A percentile compares a stretch with the other conserved stretches of the same genome.
These are phyloP conservation scores for Ampelocalamus luodianensis DNA, from an alignment of 176 grass and related monocot genomes.

Conservation along the genomic window DNA sequence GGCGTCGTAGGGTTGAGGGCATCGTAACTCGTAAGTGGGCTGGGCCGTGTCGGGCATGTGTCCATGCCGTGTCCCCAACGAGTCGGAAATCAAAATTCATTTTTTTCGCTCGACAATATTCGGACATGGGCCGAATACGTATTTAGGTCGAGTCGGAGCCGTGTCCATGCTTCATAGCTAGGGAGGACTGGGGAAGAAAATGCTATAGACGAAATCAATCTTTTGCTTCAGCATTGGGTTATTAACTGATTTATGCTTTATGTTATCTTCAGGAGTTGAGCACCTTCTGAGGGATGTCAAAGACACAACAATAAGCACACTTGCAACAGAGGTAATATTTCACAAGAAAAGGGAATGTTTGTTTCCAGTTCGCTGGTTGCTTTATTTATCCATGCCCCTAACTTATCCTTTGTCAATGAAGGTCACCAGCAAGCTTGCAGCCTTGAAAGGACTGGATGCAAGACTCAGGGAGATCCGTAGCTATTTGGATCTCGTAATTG, in stretches of 20 bases:
- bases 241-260: conserved; percentile 22
- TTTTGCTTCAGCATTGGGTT: background rate
- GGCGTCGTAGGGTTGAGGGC: too few species aligned
- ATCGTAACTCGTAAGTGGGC: too few species aligned
- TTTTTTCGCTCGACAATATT: too few species aligned
- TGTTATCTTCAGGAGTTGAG: conserved; percentile 74
- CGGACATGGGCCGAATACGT: too few species aligned
- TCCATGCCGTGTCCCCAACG: too few species aligned
- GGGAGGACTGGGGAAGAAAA: background rate
- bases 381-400: conserved; percentile 32
- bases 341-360: background rate
- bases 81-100: too few species aligned
- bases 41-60: too few species aligned
- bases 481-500: conserved; percentile 91
- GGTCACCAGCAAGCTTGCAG: conserved; percentile 90
- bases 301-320: conserved; percentile 94
- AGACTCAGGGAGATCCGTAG: conserved; percentile 81
- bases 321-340: conserved; percentile 83
- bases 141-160: too few species aligned
- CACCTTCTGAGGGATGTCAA: conserved; percentile 96
- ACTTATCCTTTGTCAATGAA: conserved; percentile 44
- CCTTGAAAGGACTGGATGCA: conserved; percentile 85
- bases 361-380: background rate
- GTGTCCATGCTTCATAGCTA: too few species aligned
- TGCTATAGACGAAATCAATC: background rate